Evolutionary conservation across 306 rosid species (phyloP), one percentile per base, ranked within the genome.

Genomic region (Calophaca sinica): DNA sequence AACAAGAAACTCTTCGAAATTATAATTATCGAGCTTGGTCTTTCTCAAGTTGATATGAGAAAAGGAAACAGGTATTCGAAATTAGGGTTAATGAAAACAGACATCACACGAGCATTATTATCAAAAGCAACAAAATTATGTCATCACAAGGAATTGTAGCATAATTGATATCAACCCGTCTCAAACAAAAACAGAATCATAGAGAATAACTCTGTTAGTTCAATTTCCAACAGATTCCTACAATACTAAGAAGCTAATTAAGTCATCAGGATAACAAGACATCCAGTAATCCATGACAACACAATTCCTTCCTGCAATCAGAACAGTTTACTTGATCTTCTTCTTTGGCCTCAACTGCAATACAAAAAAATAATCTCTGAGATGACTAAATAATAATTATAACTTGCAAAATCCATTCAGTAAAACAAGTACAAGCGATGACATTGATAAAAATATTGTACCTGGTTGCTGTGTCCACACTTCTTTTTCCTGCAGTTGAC

Each of bases 391-490:
- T 6, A 13, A 72, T 0, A 28, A 61, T 3, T 2, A 6, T 3
- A 38, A 31, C 12, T 60, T 0, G 15, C 2, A n/a, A 0, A 58
- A 4, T 20, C 0, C 3, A 54, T 7, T 15, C 0, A 41, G 0
- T 42, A 6, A 29, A 38, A 54, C 5, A 36, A 26, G 6, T 54
- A 38, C 38, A 71, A 31, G 28, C 1, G 0, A 64, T 41, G 10
- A 26, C 35, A 42, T 3, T 4, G 3, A 1, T 8, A 31, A 54
- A 58, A 68, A 32, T 28, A 38, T 5, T 5, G 11, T 58, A 88
- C 97, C 96, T 93, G 98, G 94, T 93, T 94, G 94, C 97, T 94
- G 90, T 94, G 98, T 38, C 98, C 98, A 81, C 98, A 94, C 87
- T 94, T 94, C 96, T 94, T 94, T 77, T 94, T 94, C 92, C 98